Base-by-base conservation (phyloP, 2,329 filamentous ascomycete species). In the Talaromyces amestolkiae region DNA sequence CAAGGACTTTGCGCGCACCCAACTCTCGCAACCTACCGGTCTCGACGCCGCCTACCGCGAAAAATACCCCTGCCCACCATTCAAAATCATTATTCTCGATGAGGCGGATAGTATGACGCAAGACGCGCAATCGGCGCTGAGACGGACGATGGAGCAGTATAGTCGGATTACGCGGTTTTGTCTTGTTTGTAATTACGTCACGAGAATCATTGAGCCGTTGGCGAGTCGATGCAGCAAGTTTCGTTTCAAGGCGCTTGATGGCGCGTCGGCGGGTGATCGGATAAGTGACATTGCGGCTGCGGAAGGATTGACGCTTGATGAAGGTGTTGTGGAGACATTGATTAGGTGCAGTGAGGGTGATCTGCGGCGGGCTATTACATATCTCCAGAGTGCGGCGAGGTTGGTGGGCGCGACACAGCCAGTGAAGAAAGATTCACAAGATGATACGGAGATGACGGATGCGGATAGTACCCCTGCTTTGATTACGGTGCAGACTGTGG, bases 71-170 rank as follows among this genome's bases (percentile, higher is more conserved):
- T 98, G 94, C 76, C 95, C 95, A 24, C 95, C 95, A 0, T 99
- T 97, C 84, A 99, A 99, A 82, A 97, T 99, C 76, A 94, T 99
- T 75, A 92, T 99, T 67, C 87, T 99, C 66, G 95, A 99, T 79
- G 95, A 99, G 81, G 95, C 95, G 70, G 95, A 99, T 77, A 95
- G 91, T 70, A 98, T 99, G 94, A 99, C 95, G 45, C 94, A 98
- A 78, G 96, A 99, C 80, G 95, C 95, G 13, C 95, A 99, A 82
- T 91, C 89, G 67, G 95, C 96, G 5, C 83, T 99, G 65, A 86
- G 95, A 69, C 86, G 96, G 63, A 99, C 95, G 1, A 99, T 99
- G 95, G 95, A 99, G 81, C 96, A 93, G 54, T 98, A 98, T 79
- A 91, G 87, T 77, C 93, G 93, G 74, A 97, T 98, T 79, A 99